Evolutionary conservation across 805 yeast genomes (phyloP).

Genomic region (Candida tammaniensis): DNA sequence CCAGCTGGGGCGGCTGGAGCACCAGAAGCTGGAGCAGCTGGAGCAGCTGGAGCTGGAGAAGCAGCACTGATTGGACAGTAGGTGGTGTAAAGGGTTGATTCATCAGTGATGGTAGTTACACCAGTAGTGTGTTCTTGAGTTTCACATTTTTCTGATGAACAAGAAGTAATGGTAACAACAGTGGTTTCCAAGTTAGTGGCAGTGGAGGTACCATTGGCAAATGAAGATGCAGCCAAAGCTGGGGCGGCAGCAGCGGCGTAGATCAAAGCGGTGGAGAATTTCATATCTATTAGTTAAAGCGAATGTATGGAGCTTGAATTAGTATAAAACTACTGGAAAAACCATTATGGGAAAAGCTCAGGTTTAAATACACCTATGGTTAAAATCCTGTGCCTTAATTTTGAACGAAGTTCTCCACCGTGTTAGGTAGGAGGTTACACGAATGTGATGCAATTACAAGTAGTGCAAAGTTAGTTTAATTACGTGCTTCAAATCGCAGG

Average conservation of each 20-base stretch:
- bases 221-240: constrained; percentile 27
- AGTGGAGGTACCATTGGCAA: constrained; percentile 28
- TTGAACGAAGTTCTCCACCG: too few relatives aligned
- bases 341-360: neutral
- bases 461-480: too few relatives aligned
- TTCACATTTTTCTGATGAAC: constrained; percentile 29
- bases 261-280: constrained; percentile 31
- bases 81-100: constrained; percentile 30
- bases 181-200: constrained; percentile 27
- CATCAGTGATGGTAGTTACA: constrained; percentile 33
- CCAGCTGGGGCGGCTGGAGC: constrained; percentile 7
- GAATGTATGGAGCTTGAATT: constrained; percentile 15
- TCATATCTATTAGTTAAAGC: constrained; percentile 29
- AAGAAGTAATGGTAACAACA: constrained; percentile 36
- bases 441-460: too few relatives aligned
- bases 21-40: constrained; percentile 11
- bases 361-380: constrained; percentile 4
- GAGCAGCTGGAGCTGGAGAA: constrained; percentile 15
- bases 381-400: too few relatives aligned
- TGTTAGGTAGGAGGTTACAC: too few relatives aligned
- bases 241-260: constrained; percentile 28
- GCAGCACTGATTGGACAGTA: constrained; percentile 27
- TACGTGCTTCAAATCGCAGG: too few relatives aligned
- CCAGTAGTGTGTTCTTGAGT: constrained; percentile 32
- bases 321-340: neutral